Conservation (phyloP, 441 rosid genomes). For the Pelargonium fulgidum region DNA sequence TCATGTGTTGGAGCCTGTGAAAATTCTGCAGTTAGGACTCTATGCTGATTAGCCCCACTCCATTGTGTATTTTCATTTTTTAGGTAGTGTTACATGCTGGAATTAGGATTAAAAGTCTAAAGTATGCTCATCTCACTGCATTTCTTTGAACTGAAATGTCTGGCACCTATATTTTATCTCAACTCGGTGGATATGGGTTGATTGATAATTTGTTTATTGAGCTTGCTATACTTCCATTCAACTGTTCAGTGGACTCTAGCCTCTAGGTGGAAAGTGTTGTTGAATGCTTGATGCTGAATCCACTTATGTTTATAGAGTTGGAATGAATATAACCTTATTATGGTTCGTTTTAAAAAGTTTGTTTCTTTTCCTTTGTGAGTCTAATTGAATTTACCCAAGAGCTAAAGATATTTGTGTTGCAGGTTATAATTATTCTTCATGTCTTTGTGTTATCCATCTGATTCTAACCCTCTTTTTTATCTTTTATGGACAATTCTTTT, state of each 20-base stretch:
- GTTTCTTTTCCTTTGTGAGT: not conserved
- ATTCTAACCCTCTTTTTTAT: slow-evolving; percentile 12
- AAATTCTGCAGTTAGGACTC: not conserved
- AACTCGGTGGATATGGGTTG: not conserved
- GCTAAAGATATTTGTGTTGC: no score
- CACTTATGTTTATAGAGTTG: not conserved
- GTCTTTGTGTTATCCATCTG: not conserved
- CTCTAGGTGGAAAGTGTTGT: not conserved
- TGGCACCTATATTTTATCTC: not conserved
- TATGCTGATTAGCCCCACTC: not conserved
- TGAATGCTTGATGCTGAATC: not conserved
- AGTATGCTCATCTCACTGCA: not conserved
- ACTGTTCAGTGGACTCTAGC: not conserved
- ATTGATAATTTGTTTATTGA: not conserved
- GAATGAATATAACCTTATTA: not conserved
- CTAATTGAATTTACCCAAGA: no score
- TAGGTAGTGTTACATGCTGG: not conserved
- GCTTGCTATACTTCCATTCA: not conserved
- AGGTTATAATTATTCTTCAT: not conserved
- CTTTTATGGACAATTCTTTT: slow-evolving; percentile 7
- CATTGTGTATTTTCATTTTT: not conserved
- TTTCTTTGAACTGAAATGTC: not conserved
- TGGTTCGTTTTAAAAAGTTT: not conserved
- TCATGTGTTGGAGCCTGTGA: not conserved
- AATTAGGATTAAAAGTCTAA: not conserved